Evolutionary conservation across 2,329 filamentous ascomycete genomes (phyloP).

Genomic region (Torrubiella hemipterigena): DNA sequence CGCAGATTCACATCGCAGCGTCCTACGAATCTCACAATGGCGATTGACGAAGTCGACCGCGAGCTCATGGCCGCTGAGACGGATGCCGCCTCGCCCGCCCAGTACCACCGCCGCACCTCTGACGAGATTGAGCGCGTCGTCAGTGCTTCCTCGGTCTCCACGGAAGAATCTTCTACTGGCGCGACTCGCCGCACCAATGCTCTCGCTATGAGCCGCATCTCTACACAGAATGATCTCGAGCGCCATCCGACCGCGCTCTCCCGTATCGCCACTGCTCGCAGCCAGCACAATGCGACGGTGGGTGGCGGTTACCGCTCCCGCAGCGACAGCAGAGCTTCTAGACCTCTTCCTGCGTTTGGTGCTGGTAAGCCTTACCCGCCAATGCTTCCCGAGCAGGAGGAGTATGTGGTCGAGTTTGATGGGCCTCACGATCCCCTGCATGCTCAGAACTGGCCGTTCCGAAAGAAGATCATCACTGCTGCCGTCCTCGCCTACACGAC

Average conservation of each 20-base stretch:
- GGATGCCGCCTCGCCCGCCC: constrained; percentile 38
- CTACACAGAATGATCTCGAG: constrained; percentile 56
- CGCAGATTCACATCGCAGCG: too few species aligned
- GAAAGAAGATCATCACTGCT: constrained; percentile 62
- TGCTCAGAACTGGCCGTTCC: constrained; percentile 74
- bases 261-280: constrained; percentile 58
- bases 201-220: constrained; percentile 44
- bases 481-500: constrained; percentile 64
- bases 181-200: constrained; percentile 20
- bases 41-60: constrained; percentile 41
- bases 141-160: constrained; percentile 38
- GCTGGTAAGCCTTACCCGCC: constrained; percentile 66
- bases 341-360: constrained; percentile 56
- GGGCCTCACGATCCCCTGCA: constrained; percentile 74
- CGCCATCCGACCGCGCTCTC: constrained; percentile 56
- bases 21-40: constrained; percentile 15
- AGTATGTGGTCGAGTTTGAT: constrained; percentile 78
- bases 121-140: constrained; percentile 49
- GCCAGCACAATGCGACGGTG: constrained; percentile 63
- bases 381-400: constrained; percentile 54
- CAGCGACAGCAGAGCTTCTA: constrained; percentile 32
- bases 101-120: constrained; percentile 27
- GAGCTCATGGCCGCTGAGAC: constrained; percentile 41
- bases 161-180: constrained; percentile 31
- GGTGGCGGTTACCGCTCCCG: constrained; percentile 30